Evolutionary conservation across 1,139 yeast genomes (phyloP), one percentile per base, ranked within the genome.

Genomic region (Yamadazyma atlantica): DNA sequence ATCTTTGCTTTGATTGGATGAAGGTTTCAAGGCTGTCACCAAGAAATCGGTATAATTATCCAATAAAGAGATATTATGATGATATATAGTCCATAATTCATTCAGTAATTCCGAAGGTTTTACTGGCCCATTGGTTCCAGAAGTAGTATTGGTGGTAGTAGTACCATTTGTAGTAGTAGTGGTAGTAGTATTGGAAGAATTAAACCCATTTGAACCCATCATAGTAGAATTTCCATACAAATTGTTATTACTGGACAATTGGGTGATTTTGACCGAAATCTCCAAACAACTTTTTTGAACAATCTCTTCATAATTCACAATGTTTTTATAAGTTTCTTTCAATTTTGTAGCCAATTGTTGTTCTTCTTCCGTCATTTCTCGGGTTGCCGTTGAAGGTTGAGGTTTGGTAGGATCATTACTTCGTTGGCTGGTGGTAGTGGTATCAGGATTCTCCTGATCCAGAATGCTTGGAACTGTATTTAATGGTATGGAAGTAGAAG

Each of bases 41-140:
- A 84, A 60, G 51, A 84, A 83, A 51, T 83, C 87, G 43, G 81
- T 79, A 54, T 84, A 84, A 49, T 81, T 78, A 55, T 83, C 86
- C 41, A 83, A 65, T 33, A 84, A 59, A 19, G 80, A 79, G 19
- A 80, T 67, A 54, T 82, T 82, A 48, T 79, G 77, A 55, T 80
- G 84, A 58, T 83, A 83, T 12, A 82, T 82, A 11, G 78, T 69
- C 90, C 90, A 83, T 38, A 83, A 60, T 49, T 81, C 84, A 46
- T 82, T 66, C 64, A 81, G 59, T 54, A 79, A 55, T 62, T 78
- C 78, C 34, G 83, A 60, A 28, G 79, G 64, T 34, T 63, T 60
- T 8, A 57, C 50, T 14, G 27, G 12, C 5, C 6, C 13, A 5
- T n/a, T n/a, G 13, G 15, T 28, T 4, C 17, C 17, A 4, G 59